Evolutionary conservation across 1,284 basidiomycete species (phyloP).

Genomic region (Inonotus hispidus): DNA sequence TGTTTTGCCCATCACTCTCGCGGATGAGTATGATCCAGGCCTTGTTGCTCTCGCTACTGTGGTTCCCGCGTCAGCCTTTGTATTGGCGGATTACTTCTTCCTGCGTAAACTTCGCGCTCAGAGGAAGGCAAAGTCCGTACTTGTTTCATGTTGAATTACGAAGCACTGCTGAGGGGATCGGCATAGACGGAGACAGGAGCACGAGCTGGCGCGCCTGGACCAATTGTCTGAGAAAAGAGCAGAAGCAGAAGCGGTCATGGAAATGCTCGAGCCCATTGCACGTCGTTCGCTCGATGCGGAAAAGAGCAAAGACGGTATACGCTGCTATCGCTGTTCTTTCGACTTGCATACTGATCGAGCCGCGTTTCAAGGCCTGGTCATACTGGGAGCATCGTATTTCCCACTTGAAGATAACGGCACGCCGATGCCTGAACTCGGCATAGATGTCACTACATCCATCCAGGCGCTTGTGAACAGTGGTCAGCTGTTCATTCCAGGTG

Average conservation of each 20-base stretch:
- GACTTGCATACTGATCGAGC: background rate
- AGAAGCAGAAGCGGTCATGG: slow-evolving; percentile 49
- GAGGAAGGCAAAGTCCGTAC: slow-evolving; percentile 29
- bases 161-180: slow-evolving; percentile 27
- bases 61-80: slow-evolving; percentile 30
- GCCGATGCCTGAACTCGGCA: slow-evolving; percentile 43
- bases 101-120: slow-evolving; percentile 30
- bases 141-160: background rate
- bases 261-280: slow-evolving; percentile 41
- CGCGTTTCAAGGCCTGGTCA: slow-evolving; percentile 53
- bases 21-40: slow-evolving; percentile 27
- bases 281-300: slow-evolving; percentile 41
- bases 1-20: slow-evolving; percentile 31
- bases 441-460: slow-evolving; percentile 76
- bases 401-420: slow-evolving; percentile 46
- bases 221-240: slow-evolving; percentile 50
- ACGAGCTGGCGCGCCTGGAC: slow-evolving; percentile 47
- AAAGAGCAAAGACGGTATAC: slow-evolving; percentile 28
- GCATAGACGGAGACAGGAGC: slow-evolving; percentile 36
- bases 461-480: slow-evolving; percentile 75
- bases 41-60: slow-evolving; percentile 30
- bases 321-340: background rate
- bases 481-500: slow-evolving; percentile 45
- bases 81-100: slow-evolving; percentile 31
- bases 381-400: slow-evolving; percentile 70